Evolutionary conservation across 169 alveolate species (phyloP).

Genomic region (Cryptosporidium tyzzeri): DNA sequence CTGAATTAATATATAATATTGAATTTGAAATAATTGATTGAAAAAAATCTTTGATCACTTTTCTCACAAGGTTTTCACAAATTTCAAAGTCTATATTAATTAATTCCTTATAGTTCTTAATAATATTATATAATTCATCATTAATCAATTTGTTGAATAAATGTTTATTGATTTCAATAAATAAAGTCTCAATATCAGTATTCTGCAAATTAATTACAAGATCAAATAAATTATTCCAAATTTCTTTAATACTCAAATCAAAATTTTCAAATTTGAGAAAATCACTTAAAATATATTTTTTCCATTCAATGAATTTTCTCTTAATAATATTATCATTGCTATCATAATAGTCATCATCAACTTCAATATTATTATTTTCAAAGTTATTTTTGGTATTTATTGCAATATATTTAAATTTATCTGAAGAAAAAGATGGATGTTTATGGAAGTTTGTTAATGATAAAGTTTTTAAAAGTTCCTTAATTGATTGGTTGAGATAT

Average conservation of each 20-base stretch:
- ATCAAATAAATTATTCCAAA: constrained; percentile 48
- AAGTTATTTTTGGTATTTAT: neutral
- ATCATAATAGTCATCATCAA: neutral
- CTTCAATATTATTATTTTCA: neutral
- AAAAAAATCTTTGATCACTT: constrained; percentile 9
- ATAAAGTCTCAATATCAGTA: neutral
- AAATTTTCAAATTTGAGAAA: constrained; percentile 18
- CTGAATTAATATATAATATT: neutral
- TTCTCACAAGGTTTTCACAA: constrained; percentile 48
- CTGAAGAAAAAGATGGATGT: neutral
- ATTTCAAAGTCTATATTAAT: constrained; percentile 12
- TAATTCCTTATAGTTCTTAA: constrained; percentile 4
- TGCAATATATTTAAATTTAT: neutral
- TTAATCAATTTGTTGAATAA: neutral
- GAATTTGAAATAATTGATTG: constrained; percentile 51
- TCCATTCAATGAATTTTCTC: constrained; percentile 53
- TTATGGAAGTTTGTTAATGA: neutral
- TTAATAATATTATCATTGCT: neutral
- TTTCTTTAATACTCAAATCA: constrained; percentile 8
- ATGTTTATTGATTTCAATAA: neutral
- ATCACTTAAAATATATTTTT: constrained; percentile 26
- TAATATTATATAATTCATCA: constrained; percentile 4
- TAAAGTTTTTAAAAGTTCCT: neutral
- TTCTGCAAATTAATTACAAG: constrained; percentile 4
- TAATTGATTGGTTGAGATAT: constrained; percentile 15